These are phyloP conservation scores for Arachnomyces sp. DNA, from an alignment of 2,329 filamentous ascomycete genomes.

Conservation along the genomic window DNA sequence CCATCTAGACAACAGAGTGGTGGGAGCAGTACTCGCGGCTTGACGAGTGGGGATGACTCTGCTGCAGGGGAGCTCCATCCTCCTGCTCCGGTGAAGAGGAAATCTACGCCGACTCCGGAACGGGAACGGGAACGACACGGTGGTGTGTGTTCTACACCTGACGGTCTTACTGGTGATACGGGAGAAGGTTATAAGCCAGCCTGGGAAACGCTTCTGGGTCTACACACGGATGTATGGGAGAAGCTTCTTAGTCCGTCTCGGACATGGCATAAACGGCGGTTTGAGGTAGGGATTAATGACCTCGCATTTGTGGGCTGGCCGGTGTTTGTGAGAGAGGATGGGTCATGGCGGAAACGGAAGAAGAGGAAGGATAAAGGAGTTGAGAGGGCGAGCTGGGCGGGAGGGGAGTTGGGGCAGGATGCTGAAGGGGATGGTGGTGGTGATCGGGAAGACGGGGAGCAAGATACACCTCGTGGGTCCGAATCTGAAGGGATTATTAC, in stretches of 20 bases:
- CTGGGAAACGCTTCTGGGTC: constrained; percentile 61
- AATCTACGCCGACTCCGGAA: background rate
- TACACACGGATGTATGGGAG: constrained; percentile 69
- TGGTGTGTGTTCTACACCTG: constrained; percentile 23
- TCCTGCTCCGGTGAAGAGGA: background rate
- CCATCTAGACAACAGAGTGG: background rate
- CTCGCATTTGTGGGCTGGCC: constrained; percentile 76
- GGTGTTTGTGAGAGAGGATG: constrained; percentile 71
- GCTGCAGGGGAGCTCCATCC: background rate
- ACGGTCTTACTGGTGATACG: constrained; percentile 23
- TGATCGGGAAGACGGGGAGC: constrained; percentile 25
- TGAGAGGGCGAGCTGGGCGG: constrained; percentile 13
- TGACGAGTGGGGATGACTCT: no score
- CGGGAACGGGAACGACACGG: constrained; percentile 11
- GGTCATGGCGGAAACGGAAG: constrained; percentile 55
- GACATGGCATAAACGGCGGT: constrained; percentile 71
- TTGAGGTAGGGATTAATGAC: constrained; percentile 74
- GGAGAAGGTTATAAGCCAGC: constrained; percentile 21
- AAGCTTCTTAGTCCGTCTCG: constrained; percentile 69
- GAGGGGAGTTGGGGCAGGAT: constrained; percentile 23
- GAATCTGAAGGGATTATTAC: constrained; percentile 19
- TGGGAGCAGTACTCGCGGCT: background rate
- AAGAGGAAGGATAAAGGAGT: constrained; percentile 18
- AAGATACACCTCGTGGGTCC: constrained; percentile 19
- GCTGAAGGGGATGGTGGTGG: constrained; percentile 31